Evolutionary conservation across 1,284 basidiomycete genomes (phyloP), one percentile per base, ranked within the genome.

Genomic region (Pseudozyma sp.): DNA sequence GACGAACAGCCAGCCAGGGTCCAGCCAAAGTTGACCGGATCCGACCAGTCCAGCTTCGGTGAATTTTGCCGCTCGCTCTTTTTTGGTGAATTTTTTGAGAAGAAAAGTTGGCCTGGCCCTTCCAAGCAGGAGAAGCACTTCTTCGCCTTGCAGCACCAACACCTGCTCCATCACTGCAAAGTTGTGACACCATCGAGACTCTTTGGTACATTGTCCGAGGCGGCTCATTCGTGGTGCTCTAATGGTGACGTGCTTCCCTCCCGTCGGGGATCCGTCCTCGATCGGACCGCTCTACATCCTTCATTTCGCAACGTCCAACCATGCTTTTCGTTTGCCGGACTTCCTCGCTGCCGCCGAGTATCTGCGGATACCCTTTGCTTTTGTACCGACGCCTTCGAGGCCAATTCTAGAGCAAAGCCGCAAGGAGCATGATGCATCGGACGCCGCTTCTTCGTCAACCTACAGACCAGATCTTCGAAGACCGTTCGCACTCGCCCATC

Each of bases 211-310:
- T 24, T 24, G 24, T 24, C 24, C 24, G 24, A 24, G 24, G 24
- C 24, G 24, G 24, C 24, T 24, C 24, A 24, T 24, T 24, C 24
- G 24, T 24, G 24, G 24, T 24, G 24, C 24, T 24, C 24, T 24
- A 6, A 66, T 72, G 70, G 54, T 42, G 57, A 47, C 47, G 16
- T 64, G 51, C 33, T 73, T 73, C 35, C 69, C 62, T 13, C 42
- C 57, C 14, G 64, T 66, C 13, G 57, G 52, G 52, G 62, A 63
- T 33, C 71, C 72, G 1, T 49, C 65, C 54, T 60, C 67, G 7
- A 80, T 78, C 51, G 76, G 72, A 0, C 77, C 72, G 7, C 66
- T 79, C 39, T 83, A 82, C 57, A 64, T 82, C 31, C 65, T 82
- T 40, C 75, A 82, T 52, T 83, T 82, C 63, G 74, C 75, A 10